A percentile compares a stretch with the other conserved stretches of the same genome.
Evolutionary conservation across 306 rosid genomes (phyloP).

Genomic region (Alnus glutinosa): DNA sequence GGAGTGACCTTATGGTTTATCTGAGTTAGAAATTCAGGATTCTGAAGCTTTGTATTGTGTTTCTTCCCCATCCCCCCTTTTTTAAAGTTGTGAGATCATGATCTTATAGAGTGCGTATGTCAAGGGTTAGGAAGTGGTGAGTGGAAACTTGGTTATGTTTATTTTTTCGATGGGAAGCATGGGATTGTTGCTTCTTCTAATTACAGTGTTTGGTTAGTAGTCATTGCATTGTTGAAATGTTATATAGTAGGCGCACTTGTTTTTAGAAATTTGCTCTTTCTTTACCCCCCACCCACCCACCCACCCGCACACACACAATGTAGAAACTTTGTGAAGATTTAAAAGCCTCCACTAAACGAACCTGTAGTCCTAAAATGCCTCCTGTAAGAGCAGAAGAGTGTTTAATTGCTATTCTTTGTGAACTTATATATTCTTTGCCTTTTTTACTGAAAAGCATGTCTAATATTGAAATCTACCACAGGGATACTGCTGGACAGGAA

Average conservation of each 20-base stretch:
- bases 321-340: neutral
- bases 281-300: no score
- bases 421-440: neutral
- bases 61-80: no score
- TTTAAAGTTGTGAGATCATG: neutral
- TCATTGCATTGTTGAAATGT: neutral
- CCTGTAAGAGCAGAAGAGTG: neutral
- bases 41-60: neutral
- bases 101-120: neutral
- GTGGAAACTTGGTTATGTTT: neutral
- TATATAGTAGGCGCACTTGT: no score
- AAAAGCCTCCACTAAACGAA: neutral
- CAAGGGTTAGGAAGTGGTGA: neutral
- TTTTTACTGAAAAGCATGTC: neutral
- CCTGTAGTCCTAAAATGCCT: neutral
- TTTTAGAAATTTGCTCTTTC: no score
- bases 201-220: neutral
- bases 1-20: neutral
- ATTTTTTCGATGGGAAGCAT: neutral
- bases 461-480: conserved; percentile 15
- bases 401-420: neutral
- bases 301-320: neutral
- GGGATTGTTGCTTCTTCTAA: neutral
- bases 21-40: neutral
- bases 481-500: conserved; percentile 69